Percentiles rank a stretch among this genome's conserved stretches.
Conservation (phyloP, 306 rosid genomes). For the Canavalia gladiata region DNA sequence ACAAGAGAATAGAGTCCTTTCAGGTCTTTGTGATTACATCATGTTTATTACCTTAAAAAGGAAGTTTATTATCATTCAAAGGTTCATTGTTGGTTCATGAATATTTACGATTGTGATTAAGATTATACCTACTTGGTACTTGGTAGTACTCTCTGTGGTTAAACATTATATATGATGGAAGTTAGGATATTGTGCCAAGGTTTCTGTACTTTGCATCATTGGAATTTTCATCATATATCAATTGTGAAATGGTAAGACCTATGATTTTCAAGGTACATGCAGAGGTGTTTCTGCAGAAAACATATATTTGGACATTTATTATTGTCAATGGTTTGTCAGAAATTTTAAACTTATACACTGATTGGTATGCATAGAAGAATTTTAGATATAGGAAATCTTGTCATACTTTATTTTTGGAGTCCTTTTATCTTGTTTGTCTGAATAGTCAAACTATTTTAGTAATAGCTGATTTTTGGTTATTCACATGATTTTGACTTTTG, state of each 20-base stretch:
- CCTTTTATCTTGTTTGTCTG: not conserved
- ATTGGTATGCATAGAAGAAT: not conserved
- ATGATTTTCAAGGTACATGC: not conserved
- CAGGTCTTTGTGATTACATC: not conserved
- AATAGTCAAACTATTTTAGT: conserved; percentile 1
- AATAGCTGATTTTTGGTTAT: not conserved
- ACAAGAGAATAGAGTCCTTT: not conserved
- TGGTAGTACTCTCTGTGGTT: too few species aligned
- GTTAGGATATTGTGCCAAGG: not conserved
- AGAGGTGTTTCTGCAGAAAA: not conserved
- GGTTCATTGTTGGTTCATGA: not conserved
- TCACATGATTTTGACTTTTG: not conserved
- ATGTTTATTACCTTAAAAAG: not conserved
- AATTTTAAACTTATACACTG: not conserved
- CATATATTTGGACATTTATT: not conserved
- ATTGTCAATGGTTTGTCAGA: not conserved
- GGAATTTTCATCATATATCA: not conserved
- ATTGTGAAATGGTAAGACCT: not conserved
- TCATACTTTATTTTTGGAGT: not conserved
- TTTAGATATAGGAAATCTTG: not conserved
- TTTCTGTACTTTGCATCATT: too few species aligned
- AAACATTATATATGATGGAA: not conserved
- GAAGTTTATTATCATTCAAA: not conserved
- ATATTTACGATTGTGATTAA: not conserved
- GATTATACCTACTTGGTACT: too few species aligned